Conservation (phyloP, 2,329 filamentous ascomycete genomes). For the Coniochaeta hoffmannii region DNA sequence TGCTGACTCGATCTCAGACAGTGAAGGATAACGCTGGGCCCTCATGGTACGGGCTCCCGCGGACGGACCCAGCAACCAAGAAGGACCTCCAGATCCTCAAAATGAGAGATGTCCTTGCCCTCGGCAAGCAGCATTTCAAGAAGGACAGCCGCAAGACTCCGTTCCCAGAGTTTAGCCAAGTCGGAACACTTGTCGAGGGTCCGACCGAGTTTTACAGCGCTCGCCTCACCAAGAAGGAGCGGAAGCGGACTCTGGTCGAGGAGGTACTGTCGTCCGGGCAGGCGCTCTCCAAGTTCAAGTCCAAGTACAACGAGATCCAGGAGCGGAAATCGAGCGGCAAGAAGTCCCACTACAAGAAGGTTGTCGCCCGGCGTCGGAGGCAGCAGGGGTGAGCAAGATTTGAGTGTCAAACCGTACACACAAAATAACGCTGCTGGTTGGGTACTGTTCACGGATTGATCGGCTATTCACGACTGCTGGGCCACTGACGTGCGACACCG, state of each 20-base stretch:
- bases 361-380: conserved; percentile 39
- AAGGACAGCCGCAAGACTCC: conserved; percentile 68
- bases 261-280: conserved; percentile 68
- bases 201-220: conserved; percentile 80
- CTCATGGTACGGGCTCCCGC: conserved; percentile 82
- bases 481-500: background rate
- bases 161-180: conserved; percentile 76
- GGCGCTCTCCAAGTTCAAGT: conserved; percentile 66
- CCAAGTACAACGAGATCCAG: conserved; percentile 83
- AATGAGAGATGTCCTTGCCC: conserved; percentile 82
- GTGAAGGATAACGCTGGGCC: conserved; percentile 58
- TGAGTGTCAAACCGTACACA: background rate
- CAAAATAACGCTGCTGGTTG: background rate
- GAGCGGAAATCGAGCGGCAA: conserved; percentile 76
- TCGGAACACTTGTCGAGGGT: conserved; percentile 82
- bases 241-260: conserved; percentile 79
- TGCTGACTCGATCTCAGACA: conserved; percentile 20
- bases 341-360: conserved; percentile 79
- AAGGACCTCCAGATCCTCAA: conserved; percentile 83
- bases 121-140: conserved; percentile 77
- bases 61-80: conserved; percentile 81
- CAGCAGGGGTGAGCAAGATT: background rate
- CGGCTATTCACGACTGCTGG: no score
- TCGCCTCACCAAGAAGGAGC: conserved; percentile 77
- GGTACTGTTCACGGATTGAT: background rate